Evolutionary conservation across 768 basidiomycete species (phyloP).

Genomic region (Scleroderma citrinum): DNA sequence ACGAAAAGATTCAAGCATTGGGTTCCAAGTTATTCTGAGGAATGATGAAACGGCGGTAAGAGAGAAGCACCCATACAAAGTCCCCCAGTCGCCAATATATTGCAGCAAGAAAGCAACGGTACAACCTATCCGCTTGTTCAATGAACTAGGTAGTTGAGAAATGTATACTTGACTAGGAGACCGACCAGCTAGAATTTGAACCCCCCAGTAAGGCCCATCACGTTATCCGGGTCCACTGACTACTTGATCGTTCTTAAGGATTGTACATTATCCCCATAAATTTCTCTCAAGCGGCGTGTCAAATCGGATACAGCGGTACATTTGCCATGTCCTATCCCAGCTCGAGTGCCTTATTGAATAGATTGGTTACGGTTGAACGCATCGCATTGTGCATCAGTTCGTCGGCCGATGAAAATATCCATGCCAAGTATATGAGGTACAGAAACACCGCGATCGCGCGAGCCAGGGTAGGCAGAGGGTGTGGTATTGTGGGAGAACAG

Average conservation of each 20-base stretch:
- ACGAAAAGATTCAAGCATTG: too few species aligned
- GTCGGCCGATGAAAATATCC: conserved; percentile 30
- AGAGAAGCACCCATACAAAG: too few species aligned
- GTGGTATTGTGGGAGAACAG: conserved; percentile 41
- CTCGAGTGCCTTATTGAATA: conserved; percentile 34
- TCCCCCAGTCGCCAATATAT: too few species aligned
- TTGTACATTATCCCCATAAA: conserved; percentile 48
- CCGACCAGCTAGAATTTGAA: conserved; percentile 59
- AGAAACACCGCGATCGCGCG: conserved; percentile 28
- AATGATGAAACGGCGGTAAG: too few species aligned
- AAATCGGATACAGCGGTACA: conserved; percentile 41
- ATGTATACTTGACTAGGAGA: too few species aligned
- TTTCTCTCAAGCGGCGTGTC: conserved; percentile 42
- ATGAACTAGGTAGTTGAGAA: too few species aligned
- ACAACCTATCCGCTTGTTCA: too few species aligned
- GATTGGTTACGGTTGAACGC: conserved; percentile 30
- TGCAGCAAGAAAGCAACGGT: too few species aligned
- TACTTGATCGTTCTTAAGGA: conserved; percentile 36
- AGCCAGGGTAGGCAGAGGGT: too few species aligned
- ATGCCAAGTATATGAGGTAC: conserved; percentile 44
- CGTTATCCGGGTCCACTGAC: conserved; percentile 47
- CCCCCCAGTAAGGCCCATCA: conserved; percentile 66
- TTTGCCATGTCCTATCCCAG: conserved; percentile 38
- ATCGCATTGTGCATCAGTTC: conserved; percentile 34
- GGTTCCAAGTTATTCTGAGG: too few species aligned